phyloP scores from a whole-genome alignment of 768 basidiomycete species.

The Tricholomella constricta region DNA sequence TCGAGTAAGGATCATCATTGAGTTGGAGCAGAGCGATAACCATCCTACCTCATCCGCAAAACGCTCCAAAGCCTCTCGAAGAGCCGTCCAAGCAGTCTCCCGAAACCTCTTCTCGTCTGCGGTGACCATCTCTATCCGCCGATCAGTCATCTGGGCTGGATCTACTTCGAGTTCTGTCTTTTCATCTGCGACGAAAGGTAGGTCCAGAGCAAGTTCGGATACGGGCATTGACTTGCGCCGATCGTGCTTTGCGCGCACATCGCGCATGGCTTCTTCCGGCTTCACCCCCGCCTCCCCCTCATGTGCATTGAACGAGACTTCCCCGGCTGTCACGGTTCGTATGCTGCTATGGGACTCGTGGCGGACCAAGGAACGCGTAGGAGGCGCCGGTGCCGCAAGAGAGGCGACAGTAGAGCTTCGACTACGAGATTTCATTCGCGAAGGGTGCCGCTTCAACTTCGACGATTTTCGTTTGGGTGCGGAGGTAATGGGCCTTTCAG shows the following conservation, averaged over 20 bases:
- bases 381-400: conserved; percentile 41
- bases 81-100: conserved; percentile 56
- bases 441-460: conserved; percentile 24
- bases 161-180: conserved; percentile 17
- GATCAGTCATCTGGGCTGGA: conserved; percentile 32
- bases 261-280: conserved; percentile 30
- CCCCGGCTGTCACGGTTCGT: conserved; percentile 66
- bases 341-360: conserved; percentile 68
- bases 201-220: conserved; percentile 30
- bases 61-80: conserved; percentile 58
- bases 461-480: conserved; percentile 36
- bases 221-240: conserved; percentile 33
- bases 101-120: conserved; percentile 53
- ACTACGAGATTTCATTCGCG: conserved; percentile 47
- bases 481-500: conserved; percentile 35
- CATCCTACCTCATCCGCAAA: conserved; percentile 59
- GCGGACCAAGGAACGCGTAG: conserved; percentile 35
- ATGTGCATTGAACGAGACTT: conserved; percentile 39
- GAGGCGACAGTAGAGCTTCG: conserved; percentile 71
- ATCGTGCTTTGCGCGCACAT: conserved; percentile 27
- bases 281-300: conserved; percentile 20
- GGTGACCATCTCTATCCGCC: conserved; percentile 43
- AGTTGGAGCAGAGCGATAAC: neutral
- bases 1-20: neutral
- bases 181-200: conserved; percentile 11